These are phyloP conservation scores for Boletus subcaerulescens DNA, from an alignment of 768 basidiomycete species.

Conservation along the genomic window DNA sequence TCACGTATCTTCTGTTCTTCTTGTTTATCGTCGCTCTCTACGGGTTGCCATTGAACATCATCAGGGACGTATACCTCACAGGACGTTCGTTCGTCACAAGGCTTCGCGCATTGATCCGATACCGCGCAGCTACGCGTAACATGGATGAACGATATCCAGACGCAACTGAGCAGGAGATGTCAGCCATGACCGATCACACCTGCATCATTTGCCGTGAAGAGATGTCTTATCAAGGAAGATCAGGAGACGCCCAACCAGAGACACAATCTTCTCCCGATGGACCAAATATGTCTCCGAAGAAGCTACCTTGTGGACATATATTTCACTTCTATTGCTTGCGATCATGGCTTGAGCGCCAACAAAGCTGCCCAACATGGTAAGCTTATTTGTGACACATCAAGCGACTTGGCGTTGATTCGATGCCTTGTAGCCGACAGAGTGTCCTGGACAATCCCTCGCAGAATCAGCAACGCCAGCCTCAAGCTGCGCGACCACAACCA, in stretches of 20 bases:
- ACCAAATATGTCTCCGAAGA: constrained; percentile 95
- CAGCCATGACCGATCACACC: constrained; percentile 78
- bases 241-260: constrained; percentile 22
- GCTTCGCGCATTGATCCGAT: constrained; percentile 84
- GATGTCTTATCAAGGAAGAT: constrained; percentile 53
- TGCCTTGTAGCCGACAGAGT: constrained; percentile 58
- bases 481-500: constrained; percentile 21
- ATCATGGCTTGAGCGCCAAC: constrained; percentile 97
- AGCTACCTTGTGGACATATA: constrained; percentile 93
- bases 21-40: constrained; percentile 90
- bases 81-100: constrained; percentile 88
- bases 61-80: constrained; percentile 96
- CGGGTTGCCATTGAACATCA: constrained; percentile 92
- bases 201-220: constrained; percentile 99
- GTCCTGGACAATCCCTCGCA: constrained; percentile 56
- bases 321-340: constrained; percentile 98
- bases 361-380: constrained; percentile 98
- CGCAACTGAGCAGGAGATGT: constrained; percentile 82
- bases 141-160: constrained; percentile 97
- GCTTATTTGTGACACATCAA: constrained; percentile 22
- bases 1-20: constrained; percentile 93
- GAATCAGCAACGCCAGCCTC: constrained; percentile 32
- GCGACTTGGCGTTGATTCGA: constrained; percentile 1
- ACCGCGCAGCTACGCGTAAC: constrained; percentile 90
- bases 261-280: constrained; percentile 47